Percentiles rank a stretch among this genome's conserved stretches.
phyloP scores from a whole-genome alignment of 2,329 filamentous ascomycete genomes.

The Drechslerella stenobrocha region DNA sequence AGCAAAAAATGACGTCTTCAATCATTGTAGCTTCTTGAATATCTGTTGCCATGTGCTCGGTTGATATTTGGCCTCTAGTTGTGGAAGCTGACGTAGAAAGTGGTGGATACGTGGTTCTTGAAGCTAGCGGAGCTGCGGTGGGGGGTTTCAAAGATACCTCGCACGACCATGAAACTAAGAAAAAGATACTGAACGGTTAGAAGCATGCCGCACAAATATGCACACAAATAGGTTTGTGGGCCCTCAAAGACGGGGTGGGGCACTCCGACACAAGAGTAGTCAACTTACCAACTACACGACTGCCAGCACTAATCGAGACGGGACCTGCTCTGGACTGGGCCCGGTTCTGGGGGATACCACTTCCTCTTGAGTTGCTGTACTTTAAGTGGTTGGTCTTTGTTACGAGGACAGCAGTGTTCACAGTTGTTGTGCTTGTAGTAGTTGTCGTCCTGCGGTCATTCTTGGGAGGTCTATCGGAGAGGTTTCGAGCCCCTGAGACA shows the following conservation, averaged over 20 bases:
- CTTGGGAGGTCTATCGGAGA: conserved; percentile 2
- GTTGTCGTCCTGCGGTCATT: conserved; percentile 31
- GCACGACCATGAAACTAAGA: conserved; percentile 60
- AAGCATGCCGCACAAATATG: conserved; percentile 50
- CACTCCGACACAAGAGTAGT: neutral
- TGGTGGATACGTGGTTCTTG: conserved; percentile 66
- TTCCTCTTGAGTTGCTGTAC: conserved; percentile 17
- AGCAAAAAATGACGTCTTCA: conserved; percentile 88
- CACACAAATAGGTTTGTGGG: conserved; percentile 60
- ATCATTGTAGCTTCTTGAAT: conserved; percentile 83
- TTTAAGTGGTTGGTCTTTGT: conserved; percentile 31
- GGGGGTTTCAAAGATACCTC: conserved; percentile 54
- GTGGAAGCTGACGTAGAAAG: conserved; percentile 69
- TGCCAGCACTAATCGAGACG: neutral
- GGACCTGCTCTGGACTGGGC: conserved; percentile 20
- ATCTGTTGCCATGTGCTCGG: conserved; percentile 74
- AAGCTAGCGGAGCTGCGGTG: conserved; percentile 72
- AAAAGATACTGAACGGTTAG: conserved; percentile 55
- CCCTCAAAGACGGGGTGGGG: conserved; percentile 55
- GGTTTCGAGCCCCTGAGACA: conserved; percentile 6
- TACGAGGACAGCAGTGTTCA: conserved; percentile 37
- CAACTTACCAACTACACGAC: conserved; percentile 20
- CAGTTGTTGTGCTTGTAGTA: conserved; percentile 39
- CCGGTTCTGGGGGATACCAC: neutral
- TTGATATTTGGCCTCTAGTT: conserved; percentile 67